These are phyloP conservation scores for Annulohypoxylon stygium DNA, from an alignment of 495 filamentous ascomycete species.

Conservation along the genomic window DNA sequence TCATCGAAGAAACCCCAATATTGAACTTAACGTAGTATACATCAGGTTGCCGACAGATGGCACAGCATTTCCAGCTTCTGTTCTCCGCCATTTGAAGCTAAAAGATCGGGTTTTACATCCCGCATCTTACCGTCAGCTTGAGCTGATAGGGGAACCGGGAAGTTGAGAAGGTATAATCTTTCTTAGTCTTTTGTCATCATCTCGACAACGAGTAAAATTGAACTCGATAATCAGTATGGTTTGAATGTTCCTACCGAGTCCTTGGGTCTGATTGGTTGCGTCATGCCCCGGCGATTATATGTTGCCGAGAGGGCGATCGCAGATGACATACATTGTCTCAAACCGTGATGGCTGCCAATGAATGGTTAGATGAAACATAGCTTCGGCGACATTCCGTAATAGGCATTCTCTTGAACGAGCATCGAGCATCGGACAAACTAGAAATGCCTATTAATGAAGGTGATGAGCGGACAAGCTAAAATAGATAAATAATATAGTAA, in stretches of 20 bases:
- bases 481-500: constrained; percentile 2
- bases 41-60: constrained; percentile 1
- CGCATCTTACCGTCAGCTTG: constrained; percentile 1
- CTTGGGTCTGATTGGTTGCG: neutral
- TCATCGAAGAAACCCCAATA: neutral
- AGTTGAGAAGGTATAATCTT: neutral
- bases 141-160: constrained; percentile 5
- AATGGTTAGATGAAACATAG: neutral
- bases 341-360: neutral
- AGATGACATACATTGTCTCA: constrained; percentile 7
- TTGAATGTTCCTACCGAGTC: neutral
- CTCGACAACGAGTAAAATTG: neutral
- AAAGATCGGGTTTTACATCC: constrained; percentile 9
- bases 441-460: neutral
- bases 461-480: neutral
- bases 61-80: constrained; percentile 14
- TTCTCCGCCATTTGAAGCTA: constrained; percentile 22
- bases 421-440: constrained; percentile 8
- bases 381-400: neutral
- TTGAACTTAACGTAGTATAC: neutral
- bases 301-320: constrained; percentile 11
- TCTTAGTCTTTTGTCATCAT: neutral
- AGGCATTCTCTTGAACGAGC: neutral
- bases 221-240: neutral
- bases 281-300: constrained; percentile 2